Conservation (phyloP, 2,329 filamentous ascomycete genomes). For the Exophiala viscosa region DNA sequence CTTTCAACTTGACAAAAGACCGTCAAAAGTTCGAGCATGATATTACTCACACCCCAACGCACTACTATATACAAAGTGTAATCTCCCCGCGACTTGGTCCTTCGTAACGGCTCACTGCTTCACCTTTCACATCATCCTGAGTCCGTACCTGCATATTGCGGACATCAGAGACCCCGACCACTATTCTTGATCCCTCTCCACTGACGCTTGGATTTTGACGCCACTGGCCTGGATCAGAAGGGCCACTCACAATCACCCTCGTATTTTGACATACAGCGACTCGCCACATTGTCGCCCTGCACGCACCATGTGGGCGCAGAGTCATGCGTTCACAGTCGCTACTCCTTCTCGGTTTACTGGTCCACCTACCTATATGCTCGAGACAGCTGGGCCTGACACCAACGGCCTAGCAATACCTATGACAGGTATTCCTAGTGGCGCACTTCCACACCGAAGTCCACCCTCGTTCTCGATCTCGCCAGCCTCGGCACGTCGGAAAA, state of each 20-base stretch:
- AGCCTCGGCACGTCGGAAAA: constrained; percentile 16
- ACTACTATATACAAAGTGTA: constrained; percentile 24
- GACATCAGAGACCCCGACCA: constrained; percentile 7
- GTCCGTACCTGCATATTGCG: constrained; percentile 18
- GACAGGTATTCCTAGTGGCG: constrained; percentile 1
- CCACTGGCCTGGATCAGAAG: constrained; percentile 2
- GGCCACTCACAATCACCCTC: constrained; percentile 2
- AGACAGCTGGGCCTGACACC: constrained; percentile 1
- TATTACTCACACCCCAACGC: constrained; percentile 1
- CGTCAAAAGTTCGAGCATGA: constrained; percentile 17
- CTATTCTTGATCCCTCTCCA: constrained; percentile 4
- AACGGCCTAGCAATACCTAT: not conserved
- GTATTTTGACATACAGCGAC: constrained; percentile 18
- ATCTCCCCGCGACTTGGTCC: constrained; percentile 13
- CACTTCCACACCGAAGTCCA: not conserved
- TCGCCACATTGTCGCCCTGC: constrained; percentile 10
- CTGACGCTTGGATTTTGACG: constrained; percentile 15
- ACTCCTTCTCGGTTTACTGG: constrained; percentile 10
- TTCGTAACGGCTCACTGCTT: constrained; percentile 20
- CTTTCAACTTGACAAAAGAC: constrained; percentile 13
- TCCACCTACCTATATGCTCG: constrained; percentile 11
- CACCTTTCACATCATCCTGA: not conserved
- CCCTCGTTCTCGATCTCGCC: not conserved
- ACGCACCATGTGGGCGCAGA: constrained; percentile 17
- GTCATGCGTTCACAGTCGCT: constrained; percentile 6